Percentiles rank a stretch among this genome's conserved stretches.
Evolutionary conservation across 495 filamentous ascomycete species (phyloP).

Genomic region (Annulohypoxylon maeteangense): DNA sequence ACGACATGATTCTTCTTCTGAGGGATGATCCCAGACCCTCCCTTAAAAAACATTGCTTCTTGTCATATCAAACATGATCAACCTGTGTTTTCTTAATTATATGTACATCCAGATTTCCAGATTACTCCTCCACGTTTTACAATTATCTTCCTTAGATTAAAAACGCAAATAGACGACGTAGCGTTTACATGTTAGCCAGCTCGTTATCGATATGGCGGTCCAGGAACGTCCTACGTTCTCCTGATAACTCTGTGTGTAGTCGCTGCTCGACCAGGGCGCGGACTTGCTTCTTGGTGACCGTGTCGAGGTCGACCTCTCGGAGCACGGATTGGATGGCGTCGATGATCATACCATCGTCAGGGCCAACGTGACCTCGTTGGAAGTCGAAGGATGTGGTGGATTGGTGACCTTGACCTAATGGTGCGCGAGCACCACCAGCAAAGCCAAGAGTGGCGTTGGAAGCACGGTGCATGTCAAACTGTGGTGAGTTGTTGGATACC

Average conservation of each 20-base stretch:
- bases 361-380: slow-evolving; percentile 71
- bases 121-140: slow-evolving; percentile 19
- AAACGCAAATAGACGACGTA: slow-evolving; percentile 5
- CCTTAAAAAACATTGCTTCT: slow-evolving; percentile 14
- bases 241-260: slow-evolving; percentile 84
- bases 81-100: slow-evolving; percentile 31
- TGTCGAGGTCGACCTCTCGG: slow-evolving; percentile 92
- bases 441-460: slow-evolving; percentile 57
- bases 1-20: slow-evolving; percentile 22
- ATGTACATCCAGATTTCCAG: slow-evolving; percentile 42
- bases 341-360: slow-evolving; percentile 79
- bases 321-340: slow-evolving; percentile 85
- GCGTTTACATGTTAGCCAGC: slow-evolving; percentile 85
- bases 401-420: slow-evolving; percentile 59
- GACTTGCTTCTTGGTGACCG: slow-evolving; percentile 97
- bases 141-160: slow-evolving; percentile 4
- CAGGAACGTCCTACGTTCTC: slow-evolving; percentile 84
- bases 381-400: slow-evolving; percentile 83
- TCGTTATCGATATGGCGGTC: slow-evolving; percentile 93
- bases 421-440: slow-evolving; percentile 50
- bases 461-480: slow-evolving; percentile 41
- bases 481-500: slow-evolving; percentile 47
- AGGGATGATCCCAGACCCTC: slow-evolving; percentile 25
- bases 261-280: slow-evolving; percentile 90
- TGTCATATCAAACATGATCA: slow-evolving; percentile 41